Evolutionary conservation across 177 flowering plant species (phyloP).

Genomic region (Vitis hybrid): DNA sequence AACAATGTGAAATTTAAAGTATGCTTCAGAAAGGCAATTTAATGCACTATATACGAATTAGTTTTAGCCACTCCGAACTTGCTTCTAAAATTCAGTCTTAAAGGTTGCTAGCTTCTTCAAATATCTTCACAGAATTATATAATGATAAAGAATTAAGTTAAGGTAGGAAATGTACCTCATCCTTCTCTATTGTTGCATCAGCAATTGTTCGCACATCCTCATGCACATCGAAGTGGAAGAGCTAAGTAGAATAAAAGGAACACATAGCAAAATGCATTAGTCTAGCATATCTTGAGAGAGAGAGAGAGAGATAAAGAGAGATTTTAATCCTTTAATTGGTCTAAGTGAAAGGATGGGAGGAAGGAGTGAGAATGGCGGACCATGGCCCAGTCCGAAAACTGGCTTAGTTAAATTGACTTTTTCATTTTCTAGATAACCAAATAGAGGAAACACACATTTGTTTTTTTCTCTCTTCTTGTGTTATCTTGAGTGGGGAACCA

Average conservation of each 20-base stretch:
- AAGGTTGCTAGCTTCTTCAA: neutral
- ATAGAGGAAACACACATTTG: neutral
- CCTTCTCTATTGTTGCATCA: conserved; percentile 96
- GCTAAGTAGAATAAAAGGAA: conserved; percentile 39
- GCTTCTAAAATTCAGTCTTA: neutral
- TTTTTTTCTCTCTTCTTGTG: neutral
- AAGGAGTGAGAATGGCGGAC: too few species aligned
- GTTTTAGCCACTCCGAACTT: neutral
- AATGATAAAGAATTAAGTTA: neutral
- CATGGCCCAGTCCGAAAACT: too few species aligned
- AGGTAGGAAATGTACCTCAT: conserved; percentile 60
- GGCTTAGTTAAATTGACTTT: too few species aligned
- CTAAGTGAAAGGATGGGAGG: too few species aligned
- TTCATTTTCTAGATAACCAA: neutral
- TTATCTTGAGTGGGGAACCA: neutral
- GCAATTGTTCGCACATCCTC: conserved; percentile 97
- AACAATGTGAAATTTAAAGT: neutral
- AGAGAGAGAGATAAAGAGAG: neutral
- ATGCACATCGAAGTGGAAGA: conserved; percentile 98
- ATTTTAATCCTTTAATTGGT: neutral
- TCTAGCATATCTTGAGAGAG: neutral
- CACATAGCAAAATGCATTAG: neutral
- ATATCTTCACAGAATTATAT: neutral
- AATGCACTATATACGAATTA: neutral
- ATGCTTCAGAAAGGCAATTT: neutral